Evolutionary conservation across 306 rosid genomes (phyloP).

Genomic region (Nissolia schottii): DNA sequence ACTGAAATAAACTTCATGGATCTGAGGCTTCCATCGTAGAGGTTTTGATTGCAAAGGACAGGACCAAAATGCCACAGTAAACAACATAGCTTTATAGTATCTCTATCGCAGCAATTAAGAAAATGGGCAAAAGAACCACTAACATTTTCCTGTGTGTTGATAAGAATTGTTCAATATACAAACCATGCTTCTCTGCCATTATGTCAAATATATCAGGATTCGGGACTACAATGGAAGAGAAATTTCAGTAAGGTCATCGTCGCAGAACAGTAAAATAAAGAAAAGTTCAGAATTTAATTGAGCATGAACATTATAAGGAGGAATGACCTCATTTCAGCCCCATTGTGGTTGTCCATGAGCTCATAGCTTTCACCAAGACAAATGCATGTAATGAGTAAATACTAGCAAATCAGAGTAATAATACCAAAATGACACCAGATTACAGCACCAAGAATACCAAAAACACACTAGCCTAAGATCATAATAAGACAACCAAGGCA

Average conservation of each 20-base stretch:
- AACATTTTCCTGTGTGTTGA: background rate
- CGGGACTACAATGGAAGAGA: background rate
- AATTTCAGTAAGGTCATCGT: background rate
- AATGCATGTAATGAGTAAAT: background rate
- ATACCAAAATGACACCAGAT: background rate
- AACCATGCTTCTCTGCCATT: background rate
- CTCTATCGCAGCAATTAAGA: background rate
- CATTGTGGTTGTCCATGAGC: background rate
- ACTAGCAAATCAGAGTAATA: background rate
- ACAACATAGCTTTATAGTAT: background rate
- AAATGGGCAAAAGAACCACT: background rate
- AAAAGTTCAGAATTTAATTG: background rate
- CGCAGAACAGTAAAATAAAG: background rate
- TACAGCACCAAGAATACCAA: too few species aligned
- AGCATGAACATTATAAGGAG: background rate
- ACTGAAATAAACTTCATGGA: background rate
- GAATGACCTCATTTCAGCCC: background rate
- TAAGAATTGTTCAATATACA: background rate
- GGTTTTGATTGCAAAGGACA: background rate
- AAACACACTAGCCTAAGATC: background rate
- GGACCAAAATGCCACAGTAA: background rate
- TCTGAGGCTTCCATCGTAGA: background rate
- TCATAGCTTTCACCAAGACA: background rate
- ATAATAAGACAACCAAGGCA: background rate
- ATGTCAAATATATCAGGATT: background rate